phyloP scores from a whole-genome alignment of 441 rosid species.

The Pelargonium fulgidum region DNA sequence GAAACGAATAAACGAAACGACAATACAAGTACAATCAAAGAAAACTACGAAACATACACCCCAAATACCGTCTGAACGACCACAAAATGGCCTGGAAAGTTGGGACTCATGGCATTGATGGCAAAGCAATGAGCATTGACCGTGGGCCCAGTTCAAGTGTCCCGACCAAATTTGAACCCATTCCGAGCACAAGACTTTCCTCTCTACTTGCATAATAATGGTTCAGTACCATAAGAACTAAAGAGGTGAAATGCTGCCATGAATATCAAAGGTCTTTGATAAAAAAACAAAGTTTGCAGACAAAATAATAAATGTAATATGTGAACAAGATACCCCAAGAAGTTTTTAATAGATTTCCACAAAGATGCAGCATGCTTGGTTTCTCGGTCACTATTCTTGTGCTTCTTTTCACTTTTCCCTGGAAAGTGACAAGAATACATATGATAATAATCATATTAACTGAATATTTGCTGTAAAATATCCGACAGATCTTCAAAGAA shows the following conservation, averaged over 20 bases:
- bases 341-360: constrained; percentile 49
- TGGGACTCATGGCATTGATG: too few species aligned
- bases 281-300: constrained; percentile 3
- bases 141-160: too few species aligned
- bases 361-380: constrained; percentile 30
- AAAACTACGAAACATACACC: too few species aligned
- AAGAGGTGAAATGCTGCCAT: not conserved
- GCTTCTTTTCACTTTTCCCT: constrained; percentile 27
- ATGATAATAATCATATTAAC: not conserved
- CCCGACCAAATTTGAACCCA: too few species aligned
- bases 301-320: not conserved
- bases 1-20: too few species aligned
- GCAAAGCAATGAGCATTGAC: too few species aligned
- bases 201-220: too few species aligned
- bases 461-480: not conserved
- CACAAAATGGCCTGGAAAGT: too few species aligned
- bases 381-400: constrained; percentile 17
- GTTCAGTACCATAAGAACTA: too few species aligned
- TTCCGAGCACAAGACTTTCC: too few species aligned
- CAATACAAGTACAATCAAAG: too few species aligned
- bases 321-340: constrained; percentile 45
- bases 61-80: too few species aligned
- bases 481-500: constrained; percentile 6
- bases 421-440: constrained; percentile 12
- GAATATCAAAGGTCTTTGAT: not conserved